Conservation (phyloP, 768 basidiomycete species). For the Pholiota conissans region DNA sequence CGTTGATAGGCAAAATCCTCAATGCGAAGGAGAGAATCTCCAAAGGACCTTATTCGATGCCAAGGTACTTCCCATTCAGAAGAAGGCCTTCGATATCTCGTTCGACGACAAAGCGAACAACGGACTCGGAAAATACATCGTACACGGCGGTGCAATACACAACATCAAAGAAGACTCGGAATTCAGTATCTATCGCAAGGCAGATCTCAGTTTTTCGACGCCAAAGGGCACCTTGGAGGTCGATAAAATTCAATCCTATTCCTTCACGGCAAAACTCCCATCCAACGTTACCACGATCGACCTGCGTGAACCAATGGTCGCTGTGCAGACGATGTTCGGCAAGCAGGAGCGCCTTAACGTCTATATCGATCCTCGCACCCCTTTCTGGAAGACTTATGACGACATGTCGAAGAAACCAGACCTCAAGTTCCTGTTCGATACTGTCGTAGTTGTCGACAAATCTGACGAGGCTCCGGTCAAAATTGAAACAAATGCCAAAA, state of each 20-base stretch:
- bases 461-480: neutral
- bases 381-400: neutral
- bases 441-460: neutral
- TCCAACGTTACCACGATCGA: neutral
- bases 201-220: neutral
- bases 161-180: neutral
- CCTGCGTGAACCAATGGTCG: neutral
- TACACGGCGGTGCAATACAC: neutral
- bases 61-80: neutral
- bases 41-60: slow-evolving; percentile 6
- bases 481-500: neutral
- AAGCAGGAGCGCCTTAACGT: neutral
- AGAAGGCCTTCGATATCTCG: neutral
- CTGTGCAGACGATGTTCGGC: neutral
- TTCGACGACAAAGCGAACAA: neutral
- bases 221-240: neutral
- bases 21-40: slow-evolving; percentile 8
- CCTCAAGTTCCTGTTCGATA: neutral
- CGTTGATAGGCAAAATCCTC: slow-evolving; percentile 11
- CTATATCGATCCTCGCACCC: neutral
- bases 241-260: neutral
- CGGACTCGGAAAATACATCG: neutral
- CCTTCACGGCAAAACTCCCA: neutral
- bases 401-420: neutral
- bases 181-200: neutral